Conservation (phyloP, 106 monocot species). For the Dioscorea alata region DNA sequence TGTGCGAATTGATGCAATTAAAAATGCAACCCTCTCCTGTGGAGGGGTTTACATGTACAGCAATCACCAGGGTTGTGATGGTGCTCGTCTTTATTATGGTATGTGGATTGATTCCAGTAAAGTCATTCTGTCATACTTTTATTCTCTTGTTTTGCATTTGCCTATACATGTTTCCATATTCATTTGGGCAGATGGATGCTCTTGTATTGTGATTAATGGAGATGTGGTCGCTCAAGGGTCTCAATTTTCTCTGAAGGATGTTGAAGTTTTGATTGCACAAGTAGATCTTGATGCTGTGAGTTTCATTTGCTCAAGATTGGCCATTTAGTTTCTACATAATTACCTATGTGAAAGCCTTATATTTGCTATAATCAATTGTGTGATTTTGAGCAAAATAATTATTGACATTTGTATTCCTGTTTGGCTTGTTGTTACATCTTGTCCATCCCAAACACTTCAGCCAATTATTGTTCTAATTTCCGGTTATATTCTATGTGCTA, state of each 20-base stretch:
- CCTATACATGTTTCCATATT: background rate
- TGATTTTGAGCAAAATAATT: background rate
- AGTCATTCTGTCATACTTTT: no score
- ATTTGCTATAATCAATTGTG: background rate
- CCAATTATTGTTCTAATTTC: no score
- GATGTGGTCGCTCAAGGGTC: slow-evolving; percentile 97
- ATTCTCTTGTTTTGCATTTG: no score
- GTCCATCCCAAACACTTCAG: no score
- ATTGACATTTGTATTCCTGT: background rate
- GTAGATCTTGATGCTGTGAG: slow-evolving; percentile 99
- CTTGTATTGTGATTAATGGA: slow-evolving; percentile 92
- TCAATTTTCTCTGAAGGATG: slow-evolving; percentile 96
- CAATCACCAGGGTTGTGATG: slow-evolving; percentile 99
- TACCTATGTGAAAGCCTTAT: background rate
- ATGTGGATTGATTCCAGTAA: background rate
- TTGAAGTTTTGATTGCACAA: slow-evolving; percentile 77
- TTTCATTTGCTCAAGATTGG: slow-evolving; percentile 1
- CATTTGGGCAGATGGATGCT: slow-evolving; percentile 78
- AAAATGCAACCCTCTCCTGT: slow-evolving; percentile 74
- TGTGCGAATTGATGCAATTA: slow-evolving; percentile 91
- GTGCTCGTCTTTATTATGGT: slow-evolving; percentile 97
- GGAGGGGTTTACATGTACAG: slow-evolving; percentile 97
- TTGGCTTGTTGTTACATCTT: no score
- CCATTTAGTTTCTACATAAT: background rate
- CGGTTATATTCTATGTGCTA: no score